Evolutionary conservation across 1,139 yeast species (phyloP).

Genomic region (Suhomyces terraborum): DNA sequence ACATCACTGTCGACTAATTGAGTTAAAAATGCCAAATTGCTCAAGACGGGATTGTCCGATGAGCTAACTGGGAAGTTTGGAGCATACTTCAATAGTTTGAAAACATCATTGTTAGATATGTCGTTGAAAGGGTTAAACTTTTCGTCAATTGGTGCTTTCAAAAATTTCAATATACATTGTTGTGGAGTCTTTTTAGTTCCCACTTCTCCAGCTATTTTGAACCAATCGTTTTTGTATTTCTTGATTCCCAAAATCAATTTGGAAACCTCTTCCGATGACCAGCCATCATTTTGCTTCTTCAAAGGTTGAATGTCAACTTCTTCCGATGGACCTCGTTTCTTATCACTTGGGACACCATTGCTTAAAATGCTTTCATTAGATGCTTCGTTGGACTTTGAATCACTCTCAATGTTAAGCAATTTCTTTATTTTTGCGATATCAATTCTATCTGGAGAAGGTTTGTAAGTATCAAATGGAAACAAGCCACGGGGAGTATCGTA

Average conservation of each 20-base stretch:
- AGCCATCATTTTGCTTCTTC: conserved; percentile 55
- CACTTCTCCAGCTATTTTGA: conserved; percentile 62
- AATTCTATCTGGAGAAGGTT: conserved; percentile 54
- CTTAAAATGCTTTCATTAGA: conserved; percentile 1
- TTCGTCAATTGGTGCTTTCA: conserved; percentile 83
- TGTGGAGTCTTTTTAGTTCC: conserved; percentile 71
- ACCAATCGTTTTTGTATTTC: conserved; percentile 70
- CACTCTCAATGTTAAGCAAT: conserved; percentile 33
- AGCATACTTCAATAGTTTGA: conserved; percentile 71
- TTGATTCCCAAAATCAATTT: conserved; percentile 64
- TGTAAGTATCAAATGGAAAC: conserved; percentile 87
- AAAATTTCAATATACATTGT: conserved; percentile 77
- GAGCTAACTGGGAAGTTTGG: conserved; percentile 82
- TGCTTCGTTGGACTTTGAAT: conserved; percentile 7
- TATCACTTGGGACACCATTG: conserved; percentile 4
- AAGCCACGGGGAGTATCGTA: conserved; percentile 94
- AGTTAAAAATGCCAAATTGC: conserved; percentile 84
- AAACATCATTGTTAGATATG: conserved; percentile 31
- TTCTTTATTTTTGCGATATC: conserved; percentile 60
- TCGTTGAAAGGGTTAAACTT: conserved; percentile 45
- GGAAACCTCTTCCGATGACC: conserved; percentile 66
- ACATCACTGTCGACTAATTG: conserved; percentile 85
- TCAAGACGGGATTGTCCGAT: conserved; percentile 89
- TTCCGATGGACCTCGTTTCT: conserved; percentile 13
- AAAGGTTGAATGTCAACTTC: conserved; percentile 15